Conservation (phyloP, 2,329 filamentous ascomycete species). For the Cryphonectria parasitica region DNA sequence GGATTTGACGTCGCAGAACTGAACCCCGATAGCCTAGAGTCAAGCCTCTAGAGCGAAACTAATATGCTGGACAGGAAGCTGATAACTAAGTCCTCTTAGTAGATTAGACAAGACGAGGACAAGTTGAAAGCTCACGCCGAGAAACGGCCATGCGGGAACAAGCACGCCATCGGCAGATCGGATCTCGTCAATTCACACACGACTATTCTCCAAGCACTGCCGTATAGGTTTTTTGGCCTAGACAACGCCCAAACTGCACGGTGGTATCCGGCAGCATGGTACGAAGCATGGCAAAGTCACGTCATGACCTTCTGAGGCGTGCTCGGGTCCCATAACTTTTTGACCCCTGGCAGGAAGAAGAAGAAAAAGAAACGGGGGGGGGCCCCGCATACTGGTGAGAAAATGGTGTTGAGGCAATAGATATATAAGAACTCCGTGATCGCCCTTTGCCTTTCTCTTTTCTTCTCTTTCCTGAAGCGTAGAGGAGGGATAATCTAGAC, state of each 20-base stretch:
- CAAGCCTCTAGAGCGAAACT: background rate
- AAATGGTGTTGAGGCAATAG: background rate
- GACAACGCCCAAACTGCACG: background rate
- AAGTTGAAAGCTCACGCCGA: slow-evolving; percentile 17
- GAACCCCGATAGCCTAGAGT: background rate
- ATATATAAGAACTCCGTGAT: slow-evolving; percentile 3
- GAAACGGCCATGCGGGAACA: slow-evolving; percentile 19
- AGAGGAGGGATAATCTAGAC: background rate
- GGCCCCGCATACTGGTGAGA: background rate
- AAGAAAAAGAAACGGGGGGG: background rate
- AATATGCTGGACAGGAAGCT: background rate
- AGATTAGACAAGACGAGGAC: background rate
- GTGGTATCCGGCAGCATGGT: background rate
- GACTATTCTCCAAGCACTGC: background rate
- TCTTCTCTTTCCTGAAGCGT: background rate
- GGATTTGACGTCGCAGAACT: background rate
- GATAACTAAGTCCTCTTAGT: too few relatives aligned
- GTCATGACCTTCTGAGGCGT: slow-evolving; percentile 19
- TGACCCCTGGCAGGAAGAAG: background rate
- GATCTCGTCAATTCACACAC: slow-evolving; percentile 29
- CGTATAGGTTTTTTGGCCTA: background rate
- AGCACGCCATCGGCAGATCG: slow-evolving; percentile 30
- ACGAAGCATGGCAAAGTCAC: slow-evolving; percentile 17
- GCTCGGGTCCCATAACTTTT: slow-evolving; percentile 12
- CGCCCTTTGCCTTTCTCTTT: background rate